phyloP scores from a whole-genome alignment of 2,329 filamentous ascomycete genomes.

The Spiromastix sp. region DNA sequence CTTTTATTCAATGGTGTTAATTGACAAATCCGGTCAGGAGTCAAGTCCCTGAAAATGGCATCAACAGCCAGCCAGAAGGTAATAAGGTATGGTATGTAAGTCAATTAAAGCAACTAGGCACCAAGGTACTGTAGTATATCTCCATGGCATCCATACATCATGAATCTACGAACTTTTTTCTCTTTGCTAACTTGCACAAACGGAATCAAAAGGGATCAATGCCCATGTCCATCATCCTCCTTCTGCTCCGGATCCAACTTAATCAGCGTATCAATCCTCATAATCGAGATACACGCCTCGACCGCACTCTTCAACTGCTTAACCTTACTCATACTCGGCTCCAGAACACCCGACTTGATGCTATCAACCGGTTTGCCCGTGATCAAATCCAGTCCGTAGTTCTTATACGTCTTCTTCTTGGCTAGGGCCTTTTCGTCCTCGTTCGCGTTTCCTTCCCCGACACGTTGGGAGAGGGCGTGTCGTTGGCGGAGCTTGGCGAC shows the following conservation, averaged over 20 bases:
- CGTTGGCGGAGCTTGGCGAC: constrained; percentile 90
- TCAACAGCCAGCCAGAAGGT: too few species aligned
- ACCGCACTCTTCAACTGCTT: constrained; percentile 97
- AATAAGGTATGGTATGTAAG: too few species aligned
- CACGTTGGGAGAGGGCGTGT: constrained; percentile 88
- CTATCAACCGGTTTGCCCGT: constrained; percentile 88
- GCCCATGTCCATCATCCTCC: constrained; percentile 75
- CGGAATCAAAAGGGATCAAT: too few species aligned
- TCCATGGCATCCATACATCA: too few species aligned
- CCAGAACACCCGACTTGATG: constrained; percentile 87
- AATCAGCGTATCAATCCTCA: constrained; percentile 98
- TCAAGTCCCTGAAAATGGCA: too few species aligned
- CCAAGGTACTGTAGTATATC: too few species aligned
- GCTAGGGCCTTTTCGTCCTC: constrained; percentile 84
- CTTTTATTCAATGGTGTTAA: too few species aligned
- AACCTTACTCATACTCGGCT: constrained; percentile 97
- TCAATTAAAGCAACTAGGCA: too few species aligned
- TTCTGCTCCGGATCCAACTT: constrained; percentile 88
- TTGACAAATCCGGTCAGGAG: too few species aligned
- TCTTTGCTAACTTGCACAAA: too few species aligned
- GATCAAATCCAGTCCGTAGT: constrained; percentile 86
- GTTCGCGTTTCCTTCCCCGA: constrained; percentile 63
- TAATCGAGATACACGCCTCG: constrained; percentile 96
- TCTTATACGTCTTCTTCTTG: constrained; percentile 95
- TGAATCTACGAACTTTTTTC: too few species aligned